Base-by-base conservation (phyloP, 352 stramenopile species). In the Globisporangium canariense region DNA sequence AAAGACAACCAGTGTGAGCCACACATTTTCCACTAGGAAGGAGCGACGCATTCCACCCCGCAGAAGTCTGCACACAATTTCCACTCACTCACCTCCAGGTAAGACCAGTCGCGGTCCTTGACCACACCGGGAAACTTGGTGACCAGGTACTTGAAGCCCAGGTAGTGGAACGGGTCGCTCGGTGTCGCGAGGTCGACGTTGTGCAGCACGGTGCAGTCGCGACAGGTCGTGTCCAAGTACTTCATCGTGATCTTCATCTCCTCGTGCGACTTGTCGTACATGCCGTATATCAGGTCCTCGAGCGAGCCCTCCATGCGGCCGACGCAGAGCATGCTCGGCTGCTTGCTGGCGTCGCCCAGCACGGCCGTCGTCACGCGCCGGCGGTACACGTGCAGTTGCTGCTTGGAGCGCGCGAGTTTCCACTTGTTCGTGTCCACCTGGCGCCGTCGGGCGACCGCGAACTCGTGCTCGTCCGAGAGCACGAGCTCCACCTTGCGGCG, bases 111-210 rank as follows among this genome's bases (percentile, higher is more conserved):
- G 3, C 81, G 81, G 43, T 76, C 64, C 38, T 73, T 73, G 53
- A 84, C 74, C 38, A 88, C 58, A 0, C 66, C 68, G 0, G 80
- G 64, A 0, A 69, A 71, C 32, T 77, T 57, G 1, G 61, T 61
- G 0, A 74, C 34, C 10, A 68, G 66, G 78, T 77, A 90, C 46
- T 90, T 90, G 58, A 90, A 67, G 4, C 79, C 56, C 0, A 89
- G 58, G 56, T 81, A 85, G 14, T 70, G 73, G 45, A 78, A 85
- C 10, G 81, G 78, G 13, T 88, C 77, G 0, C 53, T 50, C 9
- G 69, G n/a, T 0, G 73, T 83, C 7, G 67, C 73, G 1, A 57
- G 51, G 18, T 90, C 74, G 1, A 90, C 63, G 16, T 76, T 75
- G 0, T 77, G 64, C 4, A 88, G 56, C n/a, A 90, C 57, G 0